These are phyloP conservation scores for Sporisorium iseilematis-ciliati DNA, from an alignment of 1,284 basidiomycete species.

Conservation along the genomic window DNA sequence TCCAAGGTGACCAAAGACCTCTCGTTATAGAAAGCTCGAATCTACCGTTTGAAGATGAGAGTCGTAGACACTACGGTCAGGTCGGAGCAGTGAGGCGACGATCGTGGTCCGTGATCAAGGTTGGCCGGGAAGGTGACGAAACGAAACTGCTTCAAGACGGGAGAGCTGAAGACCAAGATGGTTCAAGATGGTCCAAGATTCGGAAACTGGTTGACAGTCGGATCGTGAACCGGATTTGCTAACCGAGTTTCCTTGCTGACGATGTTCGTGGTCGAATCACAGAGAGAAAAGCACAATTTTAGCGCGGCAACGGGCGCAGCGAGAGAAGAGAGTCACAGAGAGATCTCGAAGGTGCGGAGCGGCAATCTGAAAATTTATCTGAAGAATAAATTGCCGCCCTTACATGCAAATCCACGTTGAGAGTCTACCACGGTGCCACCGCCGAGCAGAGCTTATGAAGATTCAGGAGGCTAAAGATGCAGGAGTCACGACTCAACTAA, in stretches of 20 bases:
- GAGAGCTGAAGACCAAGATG: no score
- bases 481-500: neutral
- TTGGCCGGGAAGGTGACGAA: no score
- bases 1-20: neutral
- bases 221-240: constrained; percentile 2
- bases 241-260: neutral
- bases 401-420: neutral
- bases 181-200: no score
- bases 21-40: neutral
- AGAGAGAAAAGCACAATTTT: no score
- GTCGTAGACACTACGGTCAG: neutral
- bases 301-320: no score
- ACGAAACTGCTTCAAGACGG: no score
- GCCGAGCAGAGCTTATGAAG: neutral
- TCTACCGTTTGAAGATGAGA: neutral
- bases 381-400: no score
- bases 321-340: no score
- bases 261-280: no score
- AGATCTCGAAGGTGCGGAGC: no score
- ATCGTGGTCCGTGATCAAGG: neutral
- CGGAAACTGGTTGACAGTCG: constrained; percentile 1
- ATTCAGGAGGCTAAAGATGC: neutral
- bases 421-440: neutral
- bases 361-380: no score
- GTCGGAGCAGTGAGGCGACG: neutral